Evolutionary conservation across 2,329 filamentous ascomycete genomes (phyloP), one percentile per base, ranked within the genome.

Genomic region (Phaeomoniella chlamydospora): DNA sequence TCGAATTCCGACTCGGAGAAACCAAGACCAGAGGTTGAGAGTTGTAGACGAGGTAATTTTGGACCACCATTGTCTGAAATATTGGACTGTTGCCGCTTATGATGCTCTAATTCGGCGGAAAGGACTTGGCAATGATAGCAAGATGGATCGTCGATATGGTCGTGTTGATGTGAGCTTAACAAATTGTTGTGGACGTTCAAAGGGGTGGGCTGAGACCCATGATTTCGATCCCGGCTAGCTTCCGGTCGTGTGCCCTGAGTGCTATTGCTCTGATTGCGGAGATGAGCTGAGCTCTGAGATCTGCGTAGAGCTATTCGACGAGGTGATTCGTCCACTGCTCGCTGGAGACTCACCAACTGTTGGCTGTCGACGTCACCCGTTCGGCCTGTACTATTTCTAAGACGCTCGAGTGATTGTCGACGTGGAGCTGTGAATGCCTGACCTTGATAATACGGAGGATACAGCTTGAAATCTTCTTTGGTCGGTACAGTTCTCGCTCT

Each of bases 361-460:
- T 17, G 30, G 13, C 31, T 4, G 30, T 14, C n/a, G 22, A n/a
- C 31, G 12, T 33, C 2, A 15, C 26, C 9, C 29, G 30, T 37
- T 22, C 29, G 22, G 4, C 13, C 6, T 6, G 6, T 13, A 10
- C 17, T 6, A 12, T 6, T 17, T 10, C 59, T 56, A 45, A 62
- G 56, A 11, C 58, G 57, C 18, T 69, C 62, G 3, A 68, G 49
- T 2, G 64, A 68, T 40, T 67, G 65, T 47, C 63, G 60, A 19
- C 67, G 56, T 4, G 68, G 65, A 14, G 65, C 65, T 18, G 63
- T 58, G 41, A 71, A 72, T 0, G 66, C 67, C 33, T 64, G 65
- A 12, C 68, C 68, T 49, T 67, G 66, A 11, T 56, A 49, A 15
- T 47, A 46, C 4, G 41, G 36, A 16, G 39, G 33, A 36, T 39